Evolutionary conservation across 2,329 filamentous ascomycete genomes (phyloP), one percentile per base, ranked within the genome.

Genomic region (Trichoderma citrinoviride): DNA sequence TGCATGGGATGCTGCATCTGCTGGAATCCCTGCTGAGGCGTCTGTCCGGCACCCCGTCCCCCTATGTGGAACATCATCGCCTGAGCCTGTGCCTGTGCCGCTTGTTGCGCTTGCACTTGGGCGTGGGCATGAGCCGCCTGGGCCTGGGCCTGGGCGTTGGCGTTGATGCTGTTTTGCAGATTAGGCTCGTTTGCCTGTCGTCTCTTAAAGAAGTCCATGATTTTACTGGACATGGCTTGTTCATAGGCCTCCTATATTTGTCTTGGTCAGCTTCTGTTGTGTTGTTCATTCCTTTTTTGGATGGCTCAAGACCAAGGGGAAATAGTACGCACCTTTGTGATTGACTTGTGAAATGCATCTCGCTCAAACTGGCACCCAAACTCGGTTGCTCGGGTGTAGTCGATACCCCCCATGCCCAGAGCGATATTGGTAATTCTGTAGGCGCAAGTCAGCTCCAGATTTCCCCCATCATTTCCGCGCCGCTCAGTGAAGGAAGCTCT

Each of bases 1-100:
- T 76, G 75, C 65, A 86, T 85, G 63, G 80, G 83, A 62, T 85
- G 84, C 65, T 86, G 85, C 41, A 87, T 78, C 54, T 83, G 81
- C 67, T 85, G 85, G 65, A 88, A 87, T 1, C 79, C 81, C 69
- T 81, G 84, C 66, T 83, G 85, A 2, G 77, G 75, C 7, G 77
- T 78, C 69, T 83, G 83, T 0, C 78, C 79, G 74, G 83, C 80
- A 14, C 79, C 79, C 41, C 84, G 80, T 44, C 79, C 78, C 77
- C 82, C 67, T 83, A 80, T 14, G 77, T 82, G 82, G 77, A 85
- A 80, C 77, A 86, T 78, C 61, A 83, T 77, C 66, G 74, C 66
- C 62, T 76, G 78, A 1, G 76, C 77, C 49, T 81, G 77, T 0
- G 77, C 77, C 46, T 81, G 77, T 0, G 77, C 74, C 49, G 75